phyloP scores from a whole-genome alignment of 371 early-diverging fungal genomes.

The Haplosporangium sp. region DNA sequence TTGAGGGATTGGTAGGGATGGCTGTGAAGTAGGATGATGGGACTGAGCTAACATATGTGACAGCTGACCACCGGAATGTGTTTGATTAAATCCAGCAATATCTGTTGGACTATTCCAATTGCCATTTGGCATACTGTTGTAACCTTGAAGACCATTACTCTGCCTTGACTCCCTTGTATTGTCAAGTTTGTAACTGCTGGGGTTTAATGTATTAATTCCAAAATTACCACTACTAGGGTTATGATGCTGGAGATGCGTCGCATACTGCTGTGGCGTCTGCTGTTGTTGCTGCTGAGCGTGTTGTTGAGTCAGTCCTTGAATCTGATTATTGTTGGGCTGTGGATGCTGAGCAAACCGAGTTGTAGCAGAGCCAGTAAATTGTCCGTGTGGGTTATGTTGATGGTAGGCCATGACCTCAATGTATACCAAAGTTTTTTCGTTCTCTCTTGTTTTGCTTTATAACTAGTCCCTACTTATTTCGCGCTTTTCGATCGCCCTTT shows the following conservation, averaged over 20 bases:
- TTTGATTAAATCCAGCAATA: slow-evolving; percentile 36
- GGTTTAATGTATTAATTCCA: slow-evolving; percentile 17
- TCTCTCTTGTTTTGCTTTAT: neutral
- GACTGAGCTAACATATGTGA: slow-evolving; percentile 33
- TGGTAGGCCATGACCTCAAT: slow-evolving; percentile 38
- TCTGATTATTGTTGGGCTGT: slow-evolving; percentile 29
- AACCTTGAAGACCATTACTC: slow-evolving; percentile 33
- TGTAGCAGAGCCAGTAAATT: slow-evolving; percentile 34
- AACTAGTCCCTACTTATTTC: slow-evolving; percentile 1
- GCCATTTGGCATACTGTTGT: slow-evolving; percentile 12
- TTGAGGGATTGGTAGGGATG: slow-evolving; percentile 32
- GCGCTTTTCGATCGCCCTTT: neutral
- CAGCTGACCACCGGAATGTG: slow-evolving; percentile 39
- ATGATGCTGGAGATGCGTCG: slow-evolving; percentile 38
- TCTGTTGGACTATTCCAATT: slow-evolving; percentile 34
- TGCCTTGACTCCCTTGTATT: slow-evolving; percentile 29
- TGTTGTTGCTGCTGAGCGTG: slow-evolving; percentile 31
- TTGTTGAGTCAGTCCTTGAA: slow-evolving; percentile 21
- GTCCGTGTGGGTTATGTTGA: slow-evolving; percentile 48
- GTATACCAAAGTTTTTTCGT: too few relatives aligned
- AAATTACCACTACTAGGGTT: slow-evolving; percentile 23
- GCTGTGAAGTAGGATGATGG: slow-evolving; percentile 32
- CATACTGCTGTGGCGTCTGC: slow-evolving; percentile 32
- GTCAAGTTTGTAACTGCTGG: slow-evolving; percentile 46
- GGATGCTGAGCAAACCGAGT: slow-evolving; percentile 36